Conservation (phyloP, 768 basidiomycete species). For the Rickenella mellea region DNA sequence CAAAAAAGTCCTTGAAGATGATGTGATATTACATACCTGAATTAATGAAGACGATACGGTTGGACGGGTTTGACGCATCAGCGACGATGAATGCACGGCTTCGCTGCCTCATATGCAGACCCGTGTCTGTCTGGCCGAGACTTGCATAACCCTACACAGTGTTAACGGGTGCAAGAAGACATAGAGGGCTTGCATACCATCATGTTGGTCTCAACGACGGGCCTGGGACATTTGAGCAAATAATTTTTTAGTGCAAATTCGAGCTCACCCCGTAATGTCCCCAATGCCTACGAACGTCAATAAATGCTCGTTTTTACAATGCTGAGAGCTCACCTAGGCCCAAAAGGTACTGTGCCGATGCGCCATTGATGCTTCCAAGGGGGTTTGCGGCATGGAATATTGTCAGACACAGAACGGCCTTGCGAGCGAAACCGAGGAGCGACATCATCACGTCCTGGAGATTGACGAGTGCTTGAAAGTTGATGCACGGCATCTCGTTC, state of each 20-base stretch:
- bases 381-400: too few species aligned
- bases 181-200: too few species aligned
- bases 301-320: not conserved
- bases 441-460: too few species aligned
- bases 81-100: slow-evolving; percentile 72
- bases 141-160: slow-evolving; percentile 63
- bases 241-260: slow-evolving; percentile 1
- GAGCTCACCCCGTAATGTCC: slow-evolving; percentile 63
- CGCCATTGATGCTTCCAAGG: too few species aligned
- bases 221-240: slow-evolving; percentile 26
- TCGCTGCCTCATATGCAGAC: slow-evolving; percentile 72
- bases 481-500: too few species aligned
- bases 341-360: slow-evolving; percentile 39
- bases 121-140: slow-evolving; percentile 56
- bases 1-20: not conserved
- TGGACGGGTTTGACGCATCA: slow-evolving; percentile 36
- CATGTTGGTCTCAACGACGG: slow-evolving; percentile 78
- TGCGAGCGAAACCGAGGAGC: too few species aligned
- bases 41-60: slow-evolving; percentile 68
- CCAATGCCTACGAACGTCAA: slow-evolving; percentile 39
- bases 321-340: slow-evolving; percentile 40
- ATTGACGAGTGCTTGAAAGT: too few species aligned
- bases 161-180: too few species aligned
- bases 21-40: slow-evolving; percentile 34
- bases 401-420: too few species aligned